phyloP scores from a whole-genome alignment of 257 asterid species.

The Fraxinus quadrangulata region DNA sequence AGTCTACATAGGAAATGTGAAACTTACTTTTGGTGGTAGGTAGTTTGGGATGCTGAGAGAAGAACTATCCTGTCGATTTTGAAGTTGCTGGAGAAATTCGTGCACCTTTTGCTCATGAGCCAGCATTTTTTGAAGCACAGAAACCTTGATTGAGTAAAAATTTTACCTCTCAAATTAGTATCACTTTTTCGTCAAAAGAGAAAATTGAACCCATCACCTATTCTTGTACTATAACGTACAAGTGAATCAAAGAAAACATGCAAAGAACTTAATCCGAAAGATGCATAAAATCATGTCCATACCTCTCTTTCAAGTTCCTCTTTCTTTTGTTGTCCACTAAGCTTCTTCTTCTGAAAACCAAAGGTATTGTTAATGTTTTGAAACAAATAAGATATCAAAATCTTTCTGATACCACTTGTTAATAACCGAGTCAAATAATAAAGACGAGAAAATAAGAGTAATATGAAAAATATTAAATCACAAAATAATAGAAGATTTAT shows the following conservation, averaged over 20 bases:
- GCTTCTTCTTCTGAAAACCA: constrained; percentile 48
- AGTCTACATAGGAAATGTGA: not conserved
- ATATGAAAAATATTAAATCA: no score
- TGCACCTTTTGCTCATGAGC: constrained; percentile 72
- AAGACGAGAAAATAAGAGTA: no score
- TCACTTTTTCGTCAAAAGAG: not conserved
- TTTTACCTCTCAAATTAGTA: no score
- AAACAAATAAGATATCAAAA: no score
- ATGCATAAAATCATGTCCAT: constrained; percentile 29
- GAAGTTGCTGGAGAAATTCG: constrained; percentile 57
- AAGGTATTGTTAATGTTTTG: no score
- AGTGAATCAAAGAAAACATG: not conserved
- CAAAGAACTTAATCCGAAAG: not conserved
- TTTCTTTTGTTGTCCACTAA: constrained; percentile 50
- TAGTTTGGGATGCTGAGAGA: constrained; percentile 58
- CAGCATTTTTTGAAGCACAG: constrained; percentile 69
- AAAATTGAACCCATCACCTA: constrained; percentile 23
- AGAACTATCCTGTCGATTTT: constrained; percentile 48
- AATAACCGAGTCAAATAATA: no score
- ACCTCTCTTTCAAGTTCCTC: constrained; percentile 91
- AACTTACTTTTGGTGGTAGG: constrained; percentile 69
- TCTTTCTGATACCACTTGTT: no score
- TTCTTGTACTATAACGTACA: constrained; percentile 23
- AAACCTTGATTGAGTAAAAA: constrained; percentile 38
- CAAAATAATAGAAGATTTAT: no score